Evolutionary conservation across 2,329 filamentous ascomycete species (phyloP).

Genomic region (Raffaelea arxii): DNA sequence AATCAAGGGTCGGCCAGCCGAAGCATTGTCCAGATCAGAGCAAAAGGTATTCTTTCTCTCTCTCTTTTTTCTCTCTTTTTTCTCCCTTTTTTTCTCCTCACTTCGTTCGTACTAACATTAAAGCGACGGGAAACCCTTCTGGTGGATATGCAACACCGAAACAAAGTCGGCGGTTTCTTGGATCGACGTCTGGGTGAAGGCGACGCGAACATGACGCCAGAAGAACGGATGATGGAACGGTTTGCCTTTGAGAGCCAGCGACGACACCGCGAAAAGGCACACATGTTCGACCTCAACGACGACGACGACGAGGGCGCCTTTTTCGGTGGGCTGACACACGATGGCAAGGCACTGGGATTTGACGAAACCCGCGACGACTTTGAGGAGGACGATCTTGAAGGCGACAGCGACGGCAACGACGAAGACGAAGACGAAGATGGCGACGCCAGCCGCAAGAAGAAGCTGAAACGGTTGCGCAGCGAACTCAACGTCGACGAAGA

Average conservation of each 20-base stretch:
- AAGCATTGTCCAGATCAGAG: slow-evolving; percentile 79
- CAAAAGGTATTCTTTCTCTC: slow-evolving; percentile 51
- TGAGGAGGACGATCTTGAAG: slow-evolving; percentile 62
- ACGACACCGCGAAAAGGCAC: slow-evolving; percentile 59
- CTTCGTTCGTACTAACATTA: neutral
- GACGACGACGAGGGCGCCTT: slow-evolving; percentile 52
- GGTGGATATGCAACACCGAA: slow-evolving; percentile 79
- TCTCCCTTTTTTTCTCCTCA: neutral
- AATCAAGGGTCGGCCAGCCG: slow-evolving; percentile 65
- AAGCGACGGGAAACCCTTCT: slow-evolving; percentile 50
- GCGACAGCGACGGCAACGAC: slow-evolving; percentile 51
- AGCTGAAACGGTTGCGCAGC: slow-evolving; percentile 47
- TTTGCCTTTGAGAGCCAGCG: slow-evolving; percentile 83
- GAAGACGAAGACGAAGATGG: slow-evolving; percentile 45
- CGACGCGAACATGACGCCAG: slow-evolving; percentile 84
- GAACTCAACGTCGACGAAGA: slow-evolving; percentile 30
- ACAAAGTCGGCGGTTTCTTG: slow-evolving; percentile 85
- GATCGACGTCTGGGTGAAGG: slow-evolving; percentile 95
- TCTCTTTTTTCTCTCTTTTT: neutral
- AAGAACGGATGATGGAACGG: slow-evolving; percentile 83
- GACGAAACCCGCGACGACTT: slow-evolving; percentile 65
- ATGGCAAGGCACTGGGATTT: slow-evolving; percentile 64
- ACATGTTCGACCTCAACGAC: slow-evolving; percentile 86
- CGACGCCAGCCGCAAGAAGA: slow-evolving; percentile 46
- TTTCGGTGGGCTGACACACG: slow-evolving; percentile 65